Base-by-base conservation (phyloP, 2,329 filamentous ascomycete species). In the Drechslera avenae region DNA sequence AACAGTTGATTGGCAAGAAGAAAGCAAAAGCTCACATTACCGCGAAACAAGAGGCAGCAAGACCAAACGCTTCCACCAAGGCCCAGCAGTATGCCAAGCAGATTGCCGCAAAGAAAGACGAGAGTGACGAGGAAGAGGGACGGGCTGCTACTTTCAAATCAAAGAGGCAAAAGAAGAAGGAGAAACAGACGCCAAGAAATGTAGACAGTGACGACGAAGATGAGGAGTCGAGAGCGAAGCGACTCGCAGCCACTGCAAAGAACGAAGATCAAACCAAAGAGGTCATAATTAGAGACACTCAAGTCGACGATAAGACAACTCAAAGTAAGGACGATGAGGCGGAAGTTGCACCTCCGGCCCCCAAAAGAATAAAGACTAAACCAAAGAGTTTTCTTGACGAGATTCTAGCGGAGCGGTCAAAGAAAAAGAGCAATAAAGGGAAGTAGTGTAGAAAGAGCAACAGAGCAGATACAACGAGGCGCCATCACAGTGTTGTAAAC, bases 311-410 rank as follows among this genome's bases (percentile, higher is more conserved):
- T 1, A 36, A 55, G 17, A 19, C 46, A 4, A 42, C 30, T 1
- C 32, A 46, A 44, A 39, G 57, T 40, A 47, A 60, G 17, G 43
- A 56, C 14, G 44, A 52, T 18, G 39, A 34, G 5, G 40, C 39
- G 28, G 23, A 60, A 39, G 14, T 36, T 13, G 57, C 9, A 16
- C 45, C 63, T 13, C 50, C 54, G 35, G 52, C 54, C 4, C 46
- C 50, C 16, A 59, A 57, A 41, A 60, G 59, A 55, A 48, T 40
- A 14, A 68, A 57, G 50, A 32, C 57, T 21, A 79, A 76, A 57
- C 75, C 76, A 41, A 72, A 72, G 1, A 83, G 76, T 53, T 84
- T 81, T 60, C 70, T 85, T 18, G 83, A 85, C 64, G 80, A 84
- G 56, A 66, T 85, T 13, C 67, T 80, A 1, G 72, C 71, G 3